Percentiles rank a stretch among this genome's conserved stretches.
These are phyloP conservation scores for Fusarium concolor DNA, from an alignment of 2,329 filamentous ascomycete species.

Conservation along the genomic window DNA sequence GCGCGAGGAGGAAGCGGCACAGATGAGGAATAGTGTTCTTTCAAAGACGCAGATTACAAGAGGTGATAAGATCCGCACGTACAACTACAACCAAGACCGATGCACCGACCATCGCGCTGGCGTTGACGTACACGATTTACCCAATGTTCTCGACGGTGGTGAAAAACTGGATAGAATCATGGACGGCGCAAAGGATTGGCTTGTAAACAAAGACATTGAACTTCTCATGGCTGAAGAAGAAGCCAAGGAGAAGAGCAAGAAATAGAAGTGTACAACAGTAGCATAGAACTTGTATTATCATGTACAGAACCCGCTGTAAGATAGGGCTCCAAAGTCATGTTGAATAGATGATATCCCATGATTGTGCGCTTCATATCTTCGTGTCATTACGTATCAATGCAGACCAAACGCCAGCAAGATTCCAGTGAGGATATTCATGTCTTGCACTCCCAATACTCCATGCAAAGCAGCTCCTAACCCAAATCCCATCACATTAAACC, in stretches of 20 bases:
- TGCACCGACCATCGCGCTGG: slow-evolving; percentile 91
- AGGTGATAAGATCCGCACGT: slow-evolving; percentile 93
- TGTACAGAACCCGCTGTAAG: slow-evolving; percentile 35
- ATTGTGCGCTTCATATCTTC: slow-evolving; percentile 27
- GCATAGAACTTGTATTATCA: slow-evolving; percentile 30
- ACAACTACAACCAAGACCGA: slow-evolving; percentile 80
- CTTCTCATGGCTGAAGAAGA: slow-evolving; percentile 74
- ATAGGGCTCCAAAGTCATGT: slow-evolving; percentile 12
- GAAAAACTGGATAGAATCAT: slow-evolving; percentile 79
- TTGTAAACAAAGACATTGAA: slow-evolving; percentile 79
- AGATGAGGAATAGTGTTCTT: slow-evolving; percentile 81
- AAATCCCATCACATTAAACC: slow-evolving; percentile 73
- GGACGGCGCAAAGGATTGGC: slow-evolving; percentile 80
- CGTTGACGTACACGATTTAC: slow-evolving; percentile 81
- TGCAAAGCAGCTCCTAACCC: neutral
- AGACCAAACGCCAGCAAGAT: slow-evolving; percentile 38
- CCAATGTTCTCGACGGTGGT: slow-evolving; percentile 80
- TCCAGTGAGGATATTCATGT: slow-evolving; percentile 37
- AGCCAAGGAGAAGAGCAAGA: slow-evolving; percentile 45
- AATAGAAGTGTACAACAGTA: slow-evolving; percentile 15
- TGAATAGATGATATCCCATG: slow-evolving; percentile 14
- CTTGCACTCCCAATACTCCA: slow-evolving; percentile 39
- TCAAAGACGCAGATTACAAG: slow-evolving; percentile 85
- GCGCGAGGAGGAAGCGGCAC: slow-evolving; percentile 82
- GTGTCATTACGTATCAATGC: slow-evolving; percentile 16